Evolutionary conservation across 352 stramenopile genomes (phyloP), one percentile per base, ranked within the genome.

Genomic region (Phytophthora melonis): DNA sequence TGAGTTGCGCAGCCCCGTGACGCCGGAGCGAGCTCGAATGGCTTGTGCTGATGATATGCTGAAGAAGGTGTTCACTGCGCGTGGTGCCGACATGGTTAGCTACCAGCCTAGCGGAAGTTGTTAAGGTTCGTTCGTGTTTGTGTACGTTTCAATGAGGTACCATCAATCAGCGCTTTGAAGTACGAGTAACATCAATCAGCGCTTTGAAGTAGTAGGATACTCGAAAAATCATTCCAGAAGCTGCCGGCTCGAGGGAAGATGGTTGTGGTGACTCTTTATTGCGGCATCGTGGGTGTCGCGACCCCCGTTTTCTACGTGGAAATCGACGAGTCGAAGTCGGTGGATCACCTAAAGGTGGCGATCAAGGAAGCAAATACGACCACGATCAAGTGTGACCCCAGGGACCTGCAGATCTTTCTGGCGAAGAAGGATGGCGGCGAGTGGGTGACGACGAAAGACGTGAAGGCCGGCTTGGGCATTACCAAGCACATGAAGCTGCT

Each of bases 11-110:
- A 92, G 87, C 21, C 92, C 93, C 9, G 87, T 95, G 32, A 97
- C 92, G 7, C 77, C 88, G 0, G 90, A 97, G 72, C 80, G 88
- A 32, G 90, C 90, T 63, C 89, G 91, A 64, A 96, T 97, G 89
- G 90, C 90, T 18, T 94, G 87, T 54, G 83, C 77, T 49, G 87
- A 94, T 47, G 73, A 86, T 55, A 66, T 92, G 63, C 77, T 93
- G 21, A 68, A 87, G 47, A 94, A 93, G 68, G 84, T 94, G 27
- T 93, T 94, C 41, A 80, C 63, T 3, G 84, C 83, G 6, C 85
- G 85, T 41, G 81, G 78, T 60, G 80, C 72, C n/a, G 84, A 93
- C 64, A 88, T 92, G 79, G 43, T 77, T 47, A 70, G 65, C 50
- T 92, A 89, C 68, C 87, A 94, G 60, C 83, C 85, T 0, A 80